Evolutionary conservation across 306 rosid genomes (phyloP).

Genomic region (Amphicarpaea edgeworthii): DNA sequence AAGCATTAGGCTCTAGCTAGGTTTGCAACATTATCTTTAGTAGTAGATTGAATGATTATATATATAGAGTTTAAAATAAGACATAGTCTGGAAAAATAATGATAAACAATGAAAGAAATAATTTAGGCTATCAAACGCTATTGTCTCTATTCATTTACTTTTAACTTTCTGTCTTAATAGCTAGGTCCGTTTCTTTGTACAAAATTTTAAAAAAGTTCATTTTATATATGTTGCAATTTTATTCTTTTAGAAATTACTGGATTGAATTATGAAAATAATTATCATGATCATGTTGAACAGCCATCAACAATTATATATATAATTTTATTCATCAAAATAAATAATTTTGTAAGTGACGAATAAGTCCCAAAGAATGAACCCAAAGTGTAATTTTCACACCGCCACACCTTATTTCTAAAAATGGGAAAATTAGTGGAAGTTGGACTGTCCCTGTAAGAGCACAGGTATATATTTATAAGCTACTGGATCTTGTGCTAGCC

Average conservation of each 20-base stretch:
- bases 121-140: neutral
- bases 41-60: constrained; percentile 19
- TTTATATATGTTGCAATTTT: neutral
- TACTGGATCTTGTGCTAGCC: neutral
- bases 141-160: neutral
- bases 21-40: neutral
- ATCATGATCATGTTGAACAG: neutral
- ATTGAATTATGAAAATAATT: neutral
- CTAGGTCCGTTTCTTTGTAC: neutral
- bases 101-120: neutral
- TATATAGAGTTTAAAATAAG: constrained; percentile 24
- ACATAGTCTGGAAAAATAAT: neutral
- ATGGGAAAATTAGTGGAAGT: constrained; percentile 4
- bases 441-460: neutral
- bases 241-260: neutral
- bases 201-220: neutral
- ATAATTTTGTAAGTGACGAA: neutral
- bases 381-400: neutral
- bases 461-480: neutral
- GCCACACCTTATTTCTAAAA: neutral
- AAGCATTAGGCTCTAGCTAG: constrained; percentile 8
- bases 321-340: neutral
- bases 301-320: neutral
- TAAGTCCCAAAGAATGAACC: neutral
- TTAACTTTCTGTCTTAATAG: neutral